Conservation (phyloP, 257 asterid genomes). For the Solanum boliviense region DNA sequence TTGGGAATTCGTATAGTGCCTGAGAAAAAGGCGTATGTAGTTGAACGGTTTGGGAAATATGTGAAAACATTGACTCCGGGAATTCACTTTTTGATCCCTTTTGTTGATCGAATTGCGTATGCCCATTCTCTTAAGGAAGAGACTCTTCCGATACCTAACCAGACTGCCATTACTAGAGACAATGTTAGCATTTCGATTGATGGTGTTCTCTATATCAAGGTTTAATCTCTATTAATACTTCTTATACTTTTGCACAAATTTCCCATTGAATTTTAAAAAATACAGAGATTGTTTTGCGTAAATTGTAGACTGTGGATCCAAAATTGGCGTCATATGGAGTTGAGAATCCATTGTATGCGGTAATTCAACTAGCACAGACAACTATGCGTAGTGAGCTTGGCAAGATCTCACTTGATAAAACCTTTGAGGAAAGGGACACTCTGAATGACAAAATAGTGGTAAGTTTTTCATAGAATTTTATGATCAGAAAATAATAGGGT, state of each 20-base stretch:
- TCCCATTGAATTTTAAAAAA: background rate
- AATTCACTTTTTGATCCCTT: background rate
- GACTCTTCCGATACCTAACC: conserved; percentile 61
- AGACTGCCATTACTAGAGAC: conserved; percentile 81
- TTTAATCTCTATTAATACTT: background rate
- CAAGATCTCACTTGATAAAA: conserved; percentile 86
- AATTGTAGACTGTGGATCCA: conserved; percentile 67
- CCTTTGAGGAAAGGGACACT: conserved; percentile 84
- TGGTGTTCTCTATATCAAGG: conserved; percentile 83
- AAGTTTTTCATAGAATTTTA: conserved; percentile 6
- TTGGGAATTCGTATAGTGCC: conserved; percentile 83
- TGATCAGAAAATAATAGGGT: background rate
- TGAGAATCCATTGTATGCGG: conserved; percentile 67
- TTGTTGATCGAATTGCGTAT: background rate
- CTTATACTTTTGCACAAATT: background rate
- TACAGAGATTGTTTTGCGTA: background rate
- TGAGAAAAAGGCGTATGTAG: conserved; percentile 44
- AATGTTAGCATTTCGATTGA: conserved; percentile 71
- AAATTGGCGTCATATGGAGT: conserved; percentile 93
- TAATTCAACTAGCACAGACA: conserved; percentile 85
- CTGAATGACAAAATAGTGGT: conserved; percentile 86
- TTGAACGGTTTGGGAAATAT: background rate
- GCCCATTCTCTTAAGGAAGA: conserved; percentile 50
- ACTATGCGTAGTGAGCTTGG: conserved; percentile 97
- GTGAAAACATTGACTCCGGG: background rate